Conservation (phyloP, 2,329 filamentous ascomycete genomes). For the Rosellinia necatrix region DNA sequence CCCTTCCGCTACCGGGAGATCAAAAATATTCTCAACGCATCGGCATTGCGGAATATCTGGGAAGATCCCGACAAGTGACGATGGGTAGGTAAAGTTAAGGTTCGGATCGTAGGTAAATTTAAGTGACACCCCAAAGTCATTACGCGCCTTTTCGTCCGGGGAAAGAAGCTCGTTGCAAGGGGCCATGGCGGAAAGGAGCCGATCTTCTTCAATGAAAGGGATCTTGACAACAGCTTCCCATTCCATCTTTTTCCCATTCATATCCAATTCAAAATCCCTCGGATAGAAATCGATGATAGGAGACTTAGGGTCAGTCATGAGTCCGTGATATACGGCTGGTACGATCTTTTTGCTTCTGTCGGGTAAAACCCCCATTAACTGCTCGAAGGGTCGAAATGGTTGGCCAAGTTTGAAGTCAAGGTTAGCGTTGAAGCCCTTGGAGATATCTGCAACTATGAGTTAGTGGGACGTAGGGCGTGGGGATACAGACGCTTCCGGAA, state of each 20-base stretch:
- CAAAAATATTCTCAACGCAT: conserved; percentile 95
- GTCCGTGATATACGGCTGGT: conserved; percentile 79
- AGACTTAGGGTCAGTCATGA: conserved; percentile 90
- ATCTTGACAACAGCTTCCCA: conserved; percentile 99
- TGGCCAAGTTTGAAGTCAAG: conserved; percentile 93
- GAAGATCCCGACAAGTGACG: conserved; percentile 86
- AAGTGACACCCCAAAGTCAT: conserved; percentile 87
- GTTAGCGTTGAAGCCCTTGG: conserved; percentile 82
- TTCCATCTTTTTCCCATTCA: conserved; percentile 99
- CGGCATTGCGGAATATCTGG: conserved; percentile 85
- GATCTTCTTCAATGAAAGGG: conserved; percentile 93
- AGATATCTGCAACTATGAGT: conserved; percentile 67
- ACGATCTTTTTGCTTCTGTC: conserved; percentile 98
- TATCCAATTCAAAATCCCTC: conserved; percentile 93
- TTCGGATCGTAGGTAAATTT: conserved; percentile 88
- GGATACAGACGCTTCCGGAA: background rate
- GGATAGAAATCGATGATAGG: conserved; percentile 99
- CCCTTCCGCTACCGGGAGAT: conserved; percentile 89
- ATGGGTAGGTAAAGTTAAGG: conserved; percentile 81
- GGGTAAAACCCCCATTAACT: conserved; percentile 96
- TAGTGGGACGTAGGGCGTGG: background rate
- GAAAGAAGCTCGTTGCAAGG: conserved; percentile 80
- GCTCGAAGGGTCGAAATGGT: conserved; percentile 92
- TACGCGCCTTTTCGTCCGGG: conserved; percentile 78
- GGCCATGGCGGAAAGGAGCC: conserved; percentile 83